These are phyloP conservation scores for Fusarium neocosmosporiellum DNA, from an alignment of 2,329 filamentous ascomycete species.

Conservation along the genomic window DNA sequence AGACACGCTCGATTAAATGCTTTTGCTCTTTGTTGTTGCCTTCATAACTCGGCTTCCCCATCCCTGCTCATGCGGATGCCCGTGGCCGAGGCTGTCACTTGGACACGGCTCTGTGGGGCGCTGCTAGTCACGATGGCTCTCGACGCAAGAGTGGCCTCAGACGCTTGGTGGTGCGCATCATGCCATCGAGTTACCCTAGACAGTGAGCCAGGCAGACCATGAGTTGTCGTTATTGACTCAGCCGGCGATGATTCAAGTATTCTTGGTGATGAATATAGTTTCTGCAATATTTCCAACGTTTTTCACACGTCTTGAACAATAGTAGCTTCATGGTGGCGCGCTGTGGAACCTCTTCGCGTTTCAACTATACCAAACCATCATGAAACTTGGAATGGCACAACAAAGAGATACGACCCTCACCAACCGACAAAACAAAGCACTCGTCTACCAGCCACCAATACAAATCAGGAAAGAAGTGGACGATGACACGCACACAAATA, in stretches of 20 bases:
- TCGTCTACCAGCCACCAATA: background rate
- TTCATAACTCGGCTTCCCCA: background rate
- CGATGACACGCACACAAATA: background rate
- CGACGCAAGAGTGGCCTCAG: constrained; percentile 32
- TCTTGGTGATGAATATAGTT: background rate
- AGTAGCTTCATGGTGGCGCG: background rate
- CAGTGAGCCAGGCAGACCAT: background rate
- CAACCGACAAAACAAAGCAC: background rate
- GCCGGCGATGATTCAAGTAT: background rate
- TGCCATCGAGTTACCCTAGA: constrained; percentile 31
- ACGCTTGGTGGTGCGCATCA: constrained; percentile 27
- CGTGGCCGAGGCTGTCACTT: constrained; percentile 33
- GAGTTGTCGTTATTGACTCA: constrained; percentile 10
- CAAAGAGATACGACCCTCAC: background rate
- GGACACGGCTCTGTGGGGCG: constrained; percentile 29
- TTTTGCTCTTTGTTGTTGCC: constrained; percentile 5
- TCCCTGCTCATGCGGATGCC: background rate
- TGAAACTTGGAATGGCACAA: constrained; percentile 5
- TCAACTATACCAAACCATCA: background rate
- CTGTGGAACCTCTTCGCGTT: background rate
- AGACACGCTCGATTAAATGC: background rate
- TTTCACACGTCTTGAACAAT: background rate
- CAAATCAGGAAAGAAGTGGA: constrained; percentile 21
- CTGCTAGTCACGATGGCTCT: constrained; percentile 11
- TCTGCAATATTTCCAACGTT: background rate